Base-by-base conservation (phyloP, 106 monocot genomes). In the Chionographis japonica region DNA sequence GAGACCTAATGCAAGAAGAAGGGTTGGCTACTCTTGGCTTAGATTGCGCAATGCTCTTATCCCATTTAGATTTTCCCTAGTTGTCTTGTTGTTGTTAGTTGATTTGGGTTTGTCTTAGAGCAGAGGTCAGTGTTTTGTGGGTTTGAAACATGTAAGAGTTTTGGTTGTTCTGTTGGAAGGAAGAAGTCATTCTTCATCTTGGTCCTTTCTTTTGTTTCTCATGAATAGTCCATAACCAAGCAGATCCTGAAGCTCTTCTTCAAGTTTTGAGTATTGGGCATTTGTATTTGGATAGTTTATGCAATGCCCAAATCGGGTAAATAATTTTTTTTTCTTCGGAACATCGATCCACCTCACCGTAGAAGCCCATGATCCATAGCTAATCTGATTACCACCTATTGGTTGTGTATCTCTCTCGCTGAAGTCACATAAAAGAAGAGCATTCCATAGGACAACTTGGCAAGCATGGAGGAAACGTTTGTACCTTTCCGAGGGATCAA, bases 401-500 rank as follows among this genome's bases (percentile, higher is more conserved):
- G 46, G 5, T 46, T 46, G 46, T 46, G 46, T 46, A 46, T 10
- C 2, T 46, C 46, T 46, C 46, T 10, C 2, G 27, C 9, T 46
- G 46, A 10, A 10, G 9, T 46, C 46, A 46, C 9, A 46, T 46
- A 46, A 6, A 27, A 46, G 46, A 46, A 46, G 9, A 10, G 46
- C 46, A 46, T 10, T 46, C 9, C 46, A 18, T 40, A 18, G n/a
- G 15, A 55, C 20, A 61, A 55, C 54, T 60, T 12, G 37, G 53
- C 36, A 51, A 65, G 40, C 39, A 85, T 90, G 90, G 90, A 90
- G 70, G 90, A 90, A 54, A 80, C 83, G 0, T 90, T 90, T 73
- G 80, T 86, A 11, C 90, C 90, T 20, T 62, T 90, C 17, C 83
- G 80, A 5, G 90, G 90, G 17, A 90, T 90, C 70, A 86, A 78